A percentile compares a stretch with the other conserved stretches of the same genome.
Conservation (phyloP, 768 basidiomycete species). For the Tubosaeta sp. region DNA sequence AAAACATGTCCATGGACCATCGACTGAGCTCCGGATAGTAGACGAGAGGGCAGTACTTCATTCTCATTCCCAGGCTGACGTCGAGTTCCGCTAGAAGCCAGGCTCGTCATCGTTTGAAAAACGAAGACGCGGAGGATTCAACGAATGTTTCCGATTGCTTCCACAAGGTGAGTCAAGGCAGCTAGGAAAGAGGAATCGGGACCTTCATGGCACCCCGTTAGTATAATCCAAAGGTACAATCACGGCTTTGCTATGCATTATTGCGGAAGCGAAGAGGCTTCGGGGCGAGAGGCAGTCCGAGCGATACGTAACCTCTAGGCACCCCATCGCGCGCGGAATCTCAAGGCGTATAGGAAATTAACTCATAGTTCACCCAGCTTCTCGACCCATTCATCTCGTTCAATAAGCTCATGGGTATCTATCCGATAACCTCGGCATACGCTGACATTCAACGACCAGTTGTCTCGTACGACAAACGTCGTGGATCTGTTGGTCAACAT, state of each 20-base stretch:
- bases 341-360: constrained; percentile 11
- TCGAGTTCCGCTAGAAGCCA: constrained; percentile 15
- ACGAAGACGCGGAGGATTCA: constrained; percentile 10
- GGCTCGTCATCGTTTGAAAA: constrained; percentile 13
- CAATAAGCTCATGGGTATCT: constrained; percentile 4
- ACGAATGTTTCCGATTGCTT: constrained; percentile 5
- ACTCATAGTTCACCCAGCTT: constrained; percentile 1
- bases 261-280: neutral
- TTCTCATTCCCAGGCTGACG: constrained; percentile 13
- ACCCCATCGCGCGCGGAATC: constrained; percentile 7
- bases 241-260: neutral
- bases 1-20: constrained; percentile 6
- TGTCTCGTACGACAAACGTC: neutral
- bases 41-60: neutral
- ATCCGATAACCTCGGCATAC: constrained; percentile 1
- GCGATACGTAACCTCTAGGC: constrained; percentile 6
- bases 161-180: neutral
- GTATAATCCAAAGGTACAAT: neutral
- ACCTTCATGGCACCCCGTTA: neutral
- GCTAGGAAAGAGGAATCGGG: neutral
- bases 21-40: constrained; percentile 7
- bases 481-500: constrained; percentile 16
- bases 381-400: constrained; percentile 1
- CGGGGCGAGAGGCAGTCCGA: constrained; percentile 6
- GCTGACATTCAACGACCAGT: neutral